phyloP scores from a whole-genome alignment of 305 asterid genomes.

The Fraxinus xanthoxyloides region DNA sequence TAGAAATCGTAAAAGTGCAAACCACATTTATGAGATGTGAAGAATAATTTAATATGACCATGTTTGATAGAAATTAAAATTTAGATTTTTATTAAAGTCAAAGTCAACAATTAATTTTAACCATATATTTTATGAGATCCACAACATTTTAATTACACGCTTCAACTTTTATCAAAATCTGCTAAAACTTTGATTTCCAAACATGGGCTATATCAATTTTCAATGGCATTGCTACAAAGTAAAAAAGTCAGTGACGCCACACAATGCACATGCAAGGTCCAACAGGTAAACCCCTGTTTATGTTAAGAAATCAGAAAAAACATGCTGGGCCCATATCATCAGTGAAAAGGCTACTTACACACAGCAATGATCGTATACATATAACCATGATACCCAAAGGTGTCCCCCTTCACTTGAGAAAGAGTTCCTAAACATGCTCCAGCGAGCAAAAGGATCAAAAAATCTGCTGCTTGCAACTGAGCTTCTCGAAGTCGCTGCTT shows the following conservation, averaged over 20 bases:
- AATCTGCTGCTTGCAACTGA: constrained; percentile 87
- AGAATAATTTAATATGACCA: neutral
- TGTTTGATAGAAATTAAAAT: neutral
- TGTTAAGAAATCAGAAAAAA: neutral
- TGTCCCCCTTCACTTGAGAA: constrained; percentile 79
- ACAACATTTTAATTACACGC: neutral
- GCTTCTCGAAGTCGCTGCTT: constrained; percentile 97
- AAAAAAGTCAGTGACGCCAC: neutral
- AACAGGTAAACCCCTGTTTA: neutral
- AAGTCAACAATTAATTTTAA: neutral
- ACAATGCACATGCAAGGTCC: neutral
- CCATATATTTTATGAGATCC: neutral
- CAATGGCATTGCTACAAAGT: neutral
- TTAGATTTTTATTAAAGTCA: neutral
- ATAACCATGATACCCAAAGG: constrained; percentile 81
- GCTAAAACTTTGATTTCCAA: neutral
- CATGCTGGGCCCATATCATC: neutral
- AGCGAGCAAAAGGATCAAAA: constrained; percentile 85
- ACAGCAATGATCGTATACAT: constrained; percentile 91
- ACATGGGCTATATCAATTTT: neutral
- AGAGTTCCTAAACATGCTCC: constrained; percentile 98
- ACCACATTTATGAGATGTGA: neutral
- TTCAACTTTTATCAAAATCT: too few relatives aligned
- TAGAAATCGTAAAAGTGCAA: neutral
- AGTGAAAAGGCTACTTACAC: constrained; percentile 58